Base-by-base conservation (phyloP, 352 stramenopile species). In the Saprolegnia parasitica region DNA sequence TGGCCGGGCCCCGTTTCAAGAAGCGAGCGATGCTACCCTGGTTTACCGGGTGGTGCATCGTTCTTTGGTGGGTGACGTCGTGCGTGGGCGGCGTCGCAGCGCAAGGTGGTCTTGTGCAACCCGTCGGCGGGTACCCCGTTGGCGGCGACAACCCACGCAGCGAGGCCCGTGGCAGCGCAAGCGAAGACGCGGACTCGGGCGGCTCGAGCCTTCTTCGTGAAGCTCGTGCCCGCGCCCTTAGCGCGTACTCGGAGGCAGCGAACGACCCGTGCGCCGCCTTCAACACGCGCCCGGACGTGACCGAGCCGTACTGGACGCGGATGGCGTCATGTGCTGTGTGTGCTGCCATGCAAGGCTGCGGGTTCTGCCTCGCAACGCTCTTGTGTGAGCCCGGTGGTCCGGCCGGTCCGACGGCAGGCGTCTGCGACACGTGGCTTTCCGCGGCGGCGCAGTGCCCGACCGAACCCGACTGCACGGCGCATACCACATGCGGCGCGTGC, bases 311-410 rank as follows among this genome's bases (percentile, higher is more conserved):
- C 71, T 90, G 83, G 85, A 68, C 79, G 16, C 80, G 80, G 39
- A 87, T 88, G 79, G 76, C 77, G 26, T 71, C 74, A n/a, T 98
- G 91, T 77, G 76, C 77, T 23, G 64, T 72, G 18, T 98, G 92
- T 63, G 71, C 90, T 39, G 67, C 73, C 9, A 76, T 82, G 50
- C 65, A 74, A 13, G 76, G 78, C 15, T 98, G 92, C 63, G 93
- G 93, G 3, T 98, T 91, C 67, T 98, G 93, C 71, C 76, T 91
- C 56, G 96, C 89, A 57, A 97, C 90, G n/a, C 81, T 98, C 72
- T 84, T 76, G 65, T 98, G 93, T 72, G 71, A 88, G 24, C 71
- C 73, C 4, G 90, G 92, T n/a, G 78, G 78, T 40, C 72, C 77
- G n/a, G 71, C 77, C 18, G 88, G 82, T 8, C 84, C 79, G 21